These are phyloP conservation scores for Theobroma grandiflorum DNA, from an alignment of 441 rosid species.

Conservation along the genomic window DNA sequence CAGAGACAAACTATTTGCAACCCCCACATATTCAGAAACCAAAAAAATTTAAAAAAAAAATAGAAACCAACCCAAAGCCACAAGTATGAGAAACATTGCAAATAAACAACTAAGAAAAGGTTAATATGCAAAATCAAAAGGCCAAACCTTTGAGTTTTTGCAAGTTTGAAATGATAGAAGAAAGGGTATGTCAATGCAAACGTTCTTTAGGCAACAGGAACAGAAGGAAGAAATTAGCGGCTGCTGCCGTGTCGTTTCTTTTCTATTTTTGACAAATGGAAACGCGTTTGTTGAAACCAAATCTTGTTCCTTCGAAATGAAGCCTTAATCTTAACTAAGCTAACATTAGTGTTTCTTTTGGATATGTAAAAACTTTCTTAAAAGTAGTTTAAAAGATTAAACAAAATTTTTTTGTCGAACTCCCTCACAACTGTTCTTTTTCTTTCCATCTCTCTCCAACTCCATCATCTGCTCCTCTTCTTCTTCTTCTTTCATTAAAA, in stretches of 20 bases:
- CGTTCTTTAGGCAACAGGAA: background rate
- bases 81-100: background rate
- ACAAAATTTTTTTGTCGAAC: too few relatives aligned
- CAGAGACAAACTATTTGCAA: background rate
- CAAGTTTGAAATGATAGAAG: background rate
- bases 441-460: too few relatives aligned
- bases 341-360: background rate
- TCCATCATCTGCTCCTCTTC: too few relatives aligned
- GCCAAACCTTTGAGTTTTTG: background rate
- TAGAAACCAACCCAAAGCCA: background rate
- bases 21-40: background rate
- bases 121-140: background rate
- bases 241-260: background rate
- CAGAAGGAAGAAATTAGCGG: background rate
- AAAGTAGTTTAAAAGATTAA: too few relatives aligned
- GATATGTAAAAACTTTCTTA: background rate
- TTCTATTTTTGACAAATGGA: slow-evolving; percentile 16
- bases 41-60: background rate
- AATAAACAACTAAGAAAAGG: background rate
- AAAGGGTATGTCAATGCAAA: background rate
- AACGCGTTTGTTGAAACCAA: slow-evolving; percentile 18
- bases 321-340: background rate
- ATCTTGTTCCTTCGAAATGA: background rate
- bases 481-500: too few relatives aligned
- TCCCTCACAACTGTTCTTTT: too few relatives aligned